Percentiles rank a stretch among this genome's conserved stretches.
These are phyloP conservation scores for Delitschia confertaspora DNA, from an alignment of 495 filamentous ascomycete species.

Conservation along the genomic window DNA sequence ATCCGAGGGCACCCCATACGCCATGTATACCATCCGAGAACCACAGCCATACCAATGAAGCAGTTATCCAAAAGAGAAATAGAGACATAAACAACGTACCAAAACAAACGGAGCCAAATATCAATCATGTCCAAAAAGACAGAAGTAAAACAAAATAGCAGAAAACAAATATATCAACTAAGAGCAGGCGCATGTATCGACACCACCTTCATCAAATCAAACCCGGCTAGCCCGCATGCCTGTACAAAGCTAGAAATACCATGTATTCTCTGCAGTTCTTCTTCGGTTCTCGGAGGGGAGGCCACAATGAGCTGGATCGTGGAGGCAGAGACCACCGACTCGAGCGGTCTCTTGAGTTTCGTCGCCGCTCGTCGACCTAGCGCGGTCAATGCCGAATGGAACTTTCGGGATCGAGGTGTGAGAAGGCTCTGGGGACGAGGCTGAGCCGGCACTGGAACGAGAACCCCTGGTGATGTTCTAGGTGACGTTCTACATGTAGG, in stretches of 20 bases:
- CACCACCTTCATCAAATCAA: conserved; percentile 12
- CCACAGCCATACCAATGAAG: background rate
- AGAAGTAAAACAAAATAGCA: too few relatives aligned
- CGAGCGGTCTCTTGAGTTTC: background rate
- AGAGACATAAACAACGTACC: too few relatives aligned
- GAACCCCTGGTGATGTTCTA: too few relatives aligned
- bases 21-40: background rate
- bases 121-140: too few relatives aligned
- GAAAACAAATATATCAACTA: too few relatives aligned
- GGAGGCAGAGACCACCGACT: conserved; percentile 3
- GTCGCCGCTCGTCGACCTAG: background rate
- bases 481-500: too few relatives aligned
- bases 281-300: background rate
- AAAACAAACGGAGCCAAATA: too few relatives aligned
- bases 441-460: too few relatives aligned
- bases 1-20: background rate
- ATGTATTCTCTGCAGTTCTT: conserved; percentile 10
- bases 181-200: background rate
- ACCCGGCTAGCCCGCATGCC: conserved; percentile 5
- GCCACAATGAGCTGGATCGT: conserved; percentile 13
- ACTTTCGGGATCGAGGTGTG: too few relatives aligned
- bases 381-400: too few relatives aligned
- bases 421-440: too few relatives aligned
- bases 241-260: conserved; percentile 3
- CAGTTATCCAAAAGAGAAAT: too few relatives aligned